Conservation (phyloP, 2,329 filamentous ascomycete species). For the Fusarium coffeatum region DNA sequence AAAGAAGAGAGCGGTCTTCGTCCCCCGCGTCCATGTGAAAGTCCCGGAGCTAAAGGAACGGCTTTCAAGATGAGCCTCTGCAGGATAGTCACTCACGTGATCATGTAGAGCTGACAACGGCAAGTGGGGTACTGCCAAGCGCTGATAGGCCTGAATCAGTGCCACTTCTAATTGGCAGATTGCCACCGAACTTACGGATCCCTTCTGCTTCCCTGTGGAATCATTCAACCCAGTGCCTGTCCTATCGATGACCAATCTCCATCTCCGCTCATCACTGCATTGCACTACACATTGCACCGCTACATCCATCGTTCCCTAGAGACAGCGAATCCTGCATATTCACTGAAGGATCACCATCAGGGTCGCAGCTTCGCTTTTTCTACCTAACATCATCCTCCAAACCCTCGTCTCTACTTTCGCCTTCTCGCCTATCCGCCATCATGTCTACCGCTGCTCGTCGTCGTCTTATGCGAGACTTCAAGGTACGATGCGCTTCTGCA, state of each 20-base stretch:
- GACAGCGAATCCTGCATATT: slow-evolving; percentile 24
- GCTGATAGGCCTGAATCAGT: slow-evolving; percentile 25
- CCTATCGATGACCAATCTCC: slow-evolving; percentile 46
- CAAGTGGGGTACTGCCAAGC: background rate
- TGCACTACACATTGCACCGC: slow-evolving; percentile 28
- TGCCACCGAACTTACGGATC: slow-evolving; percentile 15
- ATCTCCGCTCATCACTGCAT: slow-evolving; percentile 31
- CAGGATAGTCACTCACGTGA: slow-evolving; percentile 8
- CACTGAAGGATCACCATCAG: background rate
- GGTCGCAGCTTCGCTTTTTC: background rate
- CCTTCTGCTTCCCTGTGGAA: slow-evolving; percentile 28
- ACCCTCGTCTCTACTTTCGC: slow-evolving; percentile 5
- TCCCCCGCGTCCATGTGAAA: slow-evolving; percentile 38
- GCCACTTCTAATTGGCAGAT: slow-evolving; percentile 41
- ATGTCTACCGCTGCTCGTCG: slow-evolving; percentile 94
- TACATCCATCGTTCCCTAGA: slow-evolving; percentile 17
- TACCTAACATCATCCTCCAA: background rate
- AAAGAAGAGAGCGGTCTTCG: slow-evolving; percentile 26
- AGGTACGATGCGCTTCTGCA: slow-evolving; percentile 68
- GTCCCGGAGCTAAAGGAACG: slow-evolving; percentile 10
- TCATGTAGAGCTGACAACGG: background rate
- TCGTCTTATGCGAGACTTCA: slow-evolving; percentile 99
- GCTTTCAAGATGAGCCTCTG: background rate
- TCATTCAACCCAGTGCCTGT: slow-evolving; percentile 20
- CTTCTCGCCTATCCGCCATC: slow-evolving; percentile 34